Evolutionary conservation across 345 rosid genomes (phyloP), one percentile per base, ranked within the genome.

Genomic region (Jatropha curcas): DNA sequence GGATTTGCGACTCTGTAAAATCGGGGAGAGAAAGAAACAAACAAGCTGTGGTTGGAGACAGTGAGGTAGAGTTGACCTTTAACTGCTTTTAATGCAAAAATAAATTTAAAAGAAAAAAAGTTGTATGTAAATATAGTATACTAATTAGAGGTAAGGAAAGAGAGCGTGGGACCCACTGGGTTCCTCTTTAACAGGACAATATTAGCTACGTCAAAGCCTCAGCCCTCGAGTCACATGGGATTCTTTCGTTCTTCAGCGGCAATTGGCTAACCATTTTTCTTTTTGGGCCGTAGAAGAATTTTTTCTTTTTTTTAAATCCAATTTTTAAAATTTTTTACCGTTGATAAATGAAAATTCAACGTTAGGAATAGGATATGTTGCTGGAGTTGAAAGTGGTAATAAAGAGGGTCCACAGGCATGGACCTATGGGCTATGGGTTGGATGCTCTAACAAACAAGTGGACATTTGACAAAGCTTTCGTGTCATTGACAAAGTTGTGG

Each of bases 11-110:
- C 43, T 70, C 30, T 53, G 63, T 71, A 64, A 79, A 74, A 63
- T 25, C 28, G 71, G 76, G 41, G 46, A 7, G 60, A 63, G 39
- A 27, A 16, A 11, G 73, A 19, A 60, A 55, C 17, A 33, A 10
- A 17, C 7, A 2, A 19, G 16, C 10, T 16, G 30, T 65, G 1
- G 90, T 79, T 77, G 89, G 86, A 67, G 85, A 88, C 88, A 84
- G 85, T 71, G 76, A 65, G 87, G 84, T 30, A 73, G 83, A 77
- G 93, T 86, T 87, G 91, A 87, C 93, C 82, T 74, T 59, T 74
- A 31, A 25, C 77, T 67, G 65, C 80, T 81, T 86, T 86, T 80
- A 70, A 79, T 77, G 73, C 80, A 76, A 80, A 84, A 74, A 35
- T 2, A 53, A 41, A 20, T 27, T 24, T 10, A 20, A 22, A 60